Evolutionary conservation across 495 filamentous ascomycete species (phyloP), one percentile per base, ranked within the genome.

Genomic region (Astrothelium macrocarpum): DNA sequence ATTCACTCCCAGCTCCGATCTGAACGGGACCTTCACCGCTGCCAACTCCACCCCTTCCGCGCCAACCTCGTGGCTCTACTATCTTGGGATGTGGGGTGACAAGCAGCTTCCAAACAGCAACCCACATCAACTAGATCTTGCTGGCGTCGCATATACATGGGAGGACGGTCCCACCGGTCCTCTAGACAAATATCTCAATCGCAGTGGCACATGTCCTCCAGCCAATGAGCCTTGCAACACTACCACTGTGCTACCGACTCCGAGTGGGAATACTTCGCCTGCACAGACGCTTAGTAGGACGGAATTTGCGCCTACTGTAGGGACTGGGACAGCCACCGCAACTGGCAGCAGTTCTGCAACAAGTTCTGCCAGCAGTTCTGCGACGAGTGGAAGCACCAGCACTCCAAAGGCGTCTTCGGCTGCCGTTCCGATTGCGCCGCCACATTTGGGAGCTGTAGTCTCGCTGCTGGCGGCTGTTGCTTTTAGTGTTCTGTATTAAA

Each of bases 71-170:
- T 68, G 46, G 53, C 66, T 68, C 20, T 62, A 65, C 31, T 68
- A 60, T 34, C 59, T 25, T 9, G 66, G 66, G 0, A 34, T 25
- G 18, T 68, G 66, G 66, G 66, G 66, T 11, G 66, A 68, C 66
- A 32, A 62, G 34, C 43, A 61, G 36, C 65, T 65, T 45, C 62
- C 62, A 26, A 59, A 65, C 49, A 45, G 32, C 16, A 62, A 68
- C 49, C 59, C 64, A 36, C 16, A 64, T 1, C 64, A 65, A 43
- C 16, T 25, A 12, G 25, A 65, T 11, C 32, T 65, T 20, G 32
- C 62, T 34, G 59, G 59, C 18, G 3, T 60, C 32, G 32, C 59
- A n/a, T 26, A 26, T 2, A 60, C 32, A n/a, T 60, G 36, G 32
- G 20, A 43, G 20, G 36, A 43, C 25, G 59, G 59, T n/a, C 59